These are phyloP conservation scores for Kazachstania viticola DNA, from an alignment of 805 yeast species.

Conservation along the genomic window DNA sequence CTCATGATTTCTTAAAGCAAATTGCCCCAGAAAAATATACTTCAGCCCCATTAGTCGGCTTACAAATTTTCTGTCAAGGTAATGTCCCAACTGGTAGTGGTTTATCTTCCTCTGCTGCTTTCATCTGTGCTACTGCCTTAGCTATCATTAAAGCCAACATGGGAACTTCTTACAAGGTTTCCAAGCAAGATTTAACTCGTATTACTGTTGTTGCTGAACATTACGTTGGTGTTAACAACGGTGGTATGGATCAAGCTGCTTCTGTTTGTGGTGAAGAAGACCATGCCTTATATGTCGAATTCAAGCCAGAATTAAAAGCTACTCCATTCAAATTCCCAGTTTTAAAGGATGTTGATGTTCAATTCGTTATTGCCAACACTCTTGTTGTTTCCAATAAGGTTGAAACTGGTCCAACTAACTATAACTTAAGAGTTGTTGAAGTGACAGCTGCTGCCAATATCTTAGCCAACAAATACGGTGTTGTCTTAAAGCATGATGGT, in stretches of 20 bases:
- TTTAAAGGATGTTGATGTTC: constrained; percentile 31
- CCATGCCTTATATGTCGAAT: constrained; percentile 49
- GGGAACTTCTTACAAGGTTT: constrained; percentile 24
- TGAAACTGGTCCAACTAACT: constrained; percentile 59
- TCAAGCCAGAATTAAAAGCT: constrained; percentile 47
- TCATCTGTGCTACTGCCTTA: constrained; percentile 52
- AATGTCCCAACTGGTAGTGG: constrained; percentile 67
- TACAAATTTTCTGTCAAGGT: constrained; percentile 47
- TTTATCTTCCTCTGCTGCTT: constrained; percentile 60
- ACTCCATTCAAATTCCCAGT: constrained; percentile 43
- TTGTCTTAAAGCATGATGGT: constrained; percentile 36
- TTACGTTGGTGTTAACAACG: constrained; percentile 62
- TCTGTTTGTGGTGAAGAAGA: constrained; percentile 49
- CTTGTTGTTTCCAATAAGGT: constrained; percentile 51
- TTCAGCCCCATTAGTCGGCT: constrained; percentile 31
- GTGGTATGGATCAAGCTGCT: constrained; percentile 76
- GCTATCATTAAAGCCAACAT: constrained; percentile 45
- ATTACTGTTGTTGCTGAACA: constrained; percentile 60
- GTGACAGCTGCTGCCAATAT: constrained; percentile 56
- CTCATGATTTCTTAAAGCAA: constrained; percentile 35
- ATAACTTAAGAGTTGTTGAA: constrained; percentile 63
- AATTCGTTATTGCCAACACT: constrained; percentile 53
- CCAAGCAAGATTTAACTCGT: constrained; percentile 42
- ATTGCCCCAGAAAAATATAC: constrained; percentile 20
- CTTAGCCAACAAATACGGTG: constrained; percentile 37